A percentile compares a stretch with the other conserved stretches of the same genome.
phyloP scores from a whole-genome alignment of 805 yeast species.

The Starmerella scarabaei region DNA sequence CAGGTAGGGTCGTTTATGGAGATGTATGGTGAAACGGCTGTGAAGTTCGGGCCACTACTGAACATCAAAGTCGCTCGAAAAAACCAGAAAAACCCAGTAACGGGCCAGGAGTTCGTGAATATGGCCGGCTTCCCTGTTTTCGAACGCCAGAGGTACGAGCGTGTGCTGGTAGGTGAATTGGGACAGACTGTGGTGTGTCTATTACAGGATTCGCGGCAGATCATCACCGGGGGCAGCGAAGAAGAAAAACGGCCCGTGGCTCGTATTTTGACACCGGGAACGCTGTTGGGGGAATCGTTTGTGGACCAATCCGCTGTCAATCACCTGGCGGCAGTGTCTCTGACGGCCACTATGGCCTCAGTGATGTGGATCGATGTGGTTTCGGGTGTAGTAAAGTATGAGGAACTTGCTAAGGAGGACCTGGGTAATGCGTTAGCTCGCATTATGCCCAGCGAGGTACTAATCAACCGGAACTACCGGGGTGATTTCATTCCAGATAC shows the following conservation, averaged over 20 bases:
- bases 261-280: slow-evolving; percentile 83
- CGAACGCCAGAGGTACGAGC: slow-evolving; percentile 60
- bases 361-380: slow-evolving; percentile 83
- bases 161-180: slow-evolving; percentile 55
- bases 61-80: slow-evolving; percentile 56
- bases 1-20: slow-evolving; percentile 26
- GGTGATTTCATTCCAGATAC: slow-evolving; percentile 46
- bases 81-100: slow-evolving; percentile 26
- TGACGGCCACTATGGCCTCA: slow-evolving; percentile 35
- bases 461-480: slow-evolving; percentile 43
- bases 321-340: slow-evolving; percentile 45
- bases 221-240: slow-evolving; percentile 25
- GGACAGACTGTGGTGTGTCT: slow-evolving; percentile 67
- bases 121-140: slow-evolving; percentile 87
- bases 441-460: slow-evolving; percentile 67
- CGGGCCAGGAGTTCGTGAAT: slow-evolving; percentile 21
- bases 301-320: slow-evolving; percentile 61
- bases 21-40: slow-evolving; percentile 81
- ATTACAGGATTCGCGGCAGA: slow-evolving; percentile 34
- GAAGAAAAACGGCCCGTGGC: slow-evolving; percentile 47
- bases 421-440: slow-evolving; percentile 62
- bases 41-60: slow-evolving; percentile 51
- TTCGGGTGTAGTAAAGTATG: slow-evolving; percentile 59
- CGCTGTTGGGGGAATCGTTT: slow-evolving; percentile 75
- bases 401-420: slow-evolving; percentile 46